phyloP scores from a whole-genome alignment of 352 stramenopile genomes.

The Phytopythium sindhum region DNA sequence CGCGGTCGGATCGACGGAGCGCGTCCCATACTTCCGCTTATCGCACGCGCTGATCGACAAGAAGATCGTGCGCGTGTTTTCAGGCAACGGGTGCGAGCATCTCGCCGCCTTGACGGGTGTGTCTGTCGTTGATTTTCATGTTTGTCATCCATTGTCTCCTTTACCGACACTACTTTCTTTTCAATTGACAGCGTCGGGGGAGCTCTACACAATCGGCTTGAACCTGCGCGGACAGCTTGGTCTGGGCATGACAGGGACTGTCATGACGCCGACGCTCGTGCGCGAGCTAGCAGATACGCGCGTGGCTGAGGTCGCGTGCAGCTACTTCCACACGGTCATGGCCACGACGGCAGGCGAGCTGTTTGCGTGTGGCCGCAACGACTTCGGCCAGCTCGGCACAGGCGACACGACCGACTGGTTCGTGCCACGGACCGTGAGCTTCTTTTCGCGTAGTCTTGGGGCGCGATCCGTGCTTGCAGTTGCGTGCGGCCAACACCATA shows the following conservation, averaged over 20 bases:
- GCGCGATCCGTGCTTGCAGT: constrained; percentile 54
- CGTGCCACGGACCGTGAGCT: constrained; percentile 51
- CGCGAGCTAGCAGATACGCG: constrained; percentile 35
- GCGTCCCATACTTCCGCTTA: constrained; percentile 42
- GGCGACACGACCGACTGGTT: constrained; percentile 67
- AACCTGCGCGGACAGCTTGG: constrained; percentile 91
- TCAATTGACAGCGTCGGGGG: constrained; percentile 53
- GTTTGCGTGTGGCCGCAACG: constrained; percentile 89
- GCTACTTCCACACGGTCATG: constrained; percentile 92
- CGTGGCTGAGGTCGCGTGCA: constrained; percentile 85
- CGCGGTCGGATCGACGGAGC: constrained; percentile 78
- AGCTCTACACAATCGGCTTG: constrained; percentile 89
- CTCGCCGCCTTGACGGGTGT: constrained; percentile 77
- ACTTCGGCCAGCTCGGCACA: constrained; percentile 89
- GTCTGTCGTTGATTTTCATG: background rate
- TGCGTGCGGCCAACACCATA: constrained; percentile 90
- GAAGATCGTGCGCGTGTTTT: constrained; percentile 71
- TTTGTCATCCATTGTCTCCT: background rate
- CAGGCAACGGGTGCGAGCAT: constrained; percentile 92
- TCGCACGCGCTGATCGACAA: constrained; percentile 58
- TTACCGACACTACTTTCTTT: background rate
- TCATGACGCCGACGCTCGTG: constrained; percentile 52
- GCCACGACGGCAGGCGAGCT: constrained; percentile 75
- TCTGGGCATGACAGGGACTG: constrained; percentile 64
- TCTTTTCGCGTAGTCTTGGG: constrained; percentile 23